Percentiles rank a stretch among this genome's conserved stretches.
Evolutionary conservation across 192 early-diverging fungal species (phyloP).

Genomic region (Coemansia brasiliensis): DNA sequence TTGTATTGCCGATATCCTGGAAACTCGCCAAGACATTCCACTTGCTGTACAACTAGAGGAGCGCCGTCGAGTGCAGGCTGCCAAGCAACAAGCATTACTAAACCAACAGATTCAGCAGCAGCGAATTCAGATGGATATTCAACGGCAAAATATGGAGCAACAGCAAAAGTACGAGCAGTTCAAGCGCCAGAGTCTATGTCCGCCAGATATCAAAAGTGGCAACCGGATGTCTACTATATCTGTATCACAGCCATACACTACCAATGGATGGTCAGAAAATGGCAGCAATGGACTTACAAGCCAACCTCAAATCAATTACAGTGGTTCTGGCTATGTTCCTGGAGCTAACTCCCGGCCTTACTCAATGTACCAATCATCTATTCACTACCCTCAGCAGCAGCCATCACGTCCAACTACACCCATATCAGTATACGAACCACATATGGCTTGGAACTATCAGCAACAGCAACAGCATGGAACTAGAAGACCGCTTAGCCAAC

Average conservation of each 20-base stretch:
- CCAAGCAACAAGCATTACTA: conserved; percentile 46
- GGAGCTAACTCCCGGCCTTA: too few relatives aligned
- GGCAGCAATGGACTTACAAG: conserved; percentile 18
- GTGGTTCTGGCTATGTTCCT: too few relatives aligned
- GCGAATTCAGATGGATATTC: conserved; percentile 27
- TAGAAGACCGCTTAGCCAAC: conserved; percentile 14
- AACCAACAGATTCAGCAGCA: conserved; percentile 47
- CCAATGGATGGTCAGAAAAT: conserved; percentile 18
- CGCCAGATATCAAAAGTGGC: conserved; percentile 10
- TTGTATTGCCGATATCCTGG: conserved; percentile 45
- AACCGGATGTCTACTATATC: conserved; percentile 9
- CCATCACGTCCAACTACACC: conserved; percentile 12
- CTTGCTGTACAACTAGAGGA: conserved; percentile 47
- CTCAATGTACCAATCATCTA: neutral
- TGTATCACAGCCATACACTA: neutral
- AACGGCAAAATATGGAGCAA: conserved; percentile 29
- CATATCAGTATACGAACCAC: conserved; percentile 2
- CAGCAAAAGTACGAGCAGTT: conserved; percentile 44
- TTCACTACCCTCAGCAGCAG: conserved; percentile 4
- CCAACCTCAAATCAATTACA: neutral
- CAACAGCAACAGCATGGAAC: conserved; percentile 2
- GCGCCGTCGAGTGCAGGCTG: conserved; percentile 34
- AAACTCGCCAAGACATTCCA: conserved; percentile 40
- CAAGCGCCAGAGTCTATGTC: conserved; percentile 42
- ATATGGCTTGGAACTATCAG: conserved; percentile 12